Evolutionary conservation across 257 asterid species (phyloP).

Genomic region (Mitragyna speciosa): DNA sequence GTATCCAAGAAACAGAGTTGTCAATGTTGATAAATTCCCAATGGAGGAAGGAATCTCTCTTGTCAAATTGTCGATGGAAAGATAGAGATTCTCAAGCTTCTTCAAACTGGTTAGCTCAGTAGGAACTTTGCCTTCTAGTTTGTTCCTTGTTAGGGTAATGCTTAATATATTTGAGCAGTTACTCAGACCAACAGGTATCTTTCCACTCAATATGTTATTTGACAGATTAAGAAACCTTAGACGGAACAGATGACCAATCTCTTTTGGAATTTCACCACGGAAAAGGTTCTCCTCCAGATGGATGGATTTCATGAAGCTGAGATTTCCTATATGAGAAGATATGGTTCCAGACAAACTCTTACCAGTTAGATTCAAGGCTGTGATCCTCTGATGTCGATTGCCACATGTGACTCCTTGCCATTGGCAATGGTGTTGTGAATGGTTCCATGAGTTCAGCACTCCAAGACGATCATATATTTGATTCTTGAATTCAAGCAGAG

Average conservation of each 20-base stretch:
- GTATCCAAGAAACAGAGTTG: background rate
- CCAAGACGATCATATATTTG: background rate
- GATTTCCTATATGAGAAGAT: background rate
- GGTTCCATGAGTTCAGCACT: background rate
- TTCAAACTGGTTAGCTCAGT: background rate
- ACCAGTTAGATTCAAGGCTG: too few species aligned
- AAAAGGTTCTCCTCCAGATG: conserved; percentile 25
- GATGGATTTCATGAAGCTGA: conserved; percentile 20
- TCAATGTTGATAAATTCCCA: background rate
- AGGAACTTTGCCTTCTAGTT: background rate
- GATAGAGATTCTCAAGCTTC: background rate
- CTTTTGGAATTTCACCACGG: conserved; percentile 29
- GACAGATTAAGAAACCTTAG: conserved; percentile 11
- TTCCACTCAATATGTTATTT: background rate
- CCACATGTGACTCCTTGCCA: conserved; percentile 29
- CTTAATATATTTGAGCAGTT: background rate
- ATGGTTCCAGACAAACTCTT: background rate
- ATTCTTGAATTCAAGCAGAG: background rate
- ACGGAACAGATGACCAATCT: conserved; percentile 26
- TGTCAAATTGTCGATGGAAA: background rate
- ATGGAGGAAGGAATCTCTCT: background rate
- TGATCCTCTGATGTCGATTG: background rate
- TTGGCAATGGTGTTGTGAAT: background rate
- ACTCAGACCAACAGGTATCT: background rate
- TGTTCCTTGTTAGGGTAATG: too few species aligned